phyloP scores from a whole-genome alignment of 164 flowering plant genomes.

The Umbilicus rupestris region DNA sequence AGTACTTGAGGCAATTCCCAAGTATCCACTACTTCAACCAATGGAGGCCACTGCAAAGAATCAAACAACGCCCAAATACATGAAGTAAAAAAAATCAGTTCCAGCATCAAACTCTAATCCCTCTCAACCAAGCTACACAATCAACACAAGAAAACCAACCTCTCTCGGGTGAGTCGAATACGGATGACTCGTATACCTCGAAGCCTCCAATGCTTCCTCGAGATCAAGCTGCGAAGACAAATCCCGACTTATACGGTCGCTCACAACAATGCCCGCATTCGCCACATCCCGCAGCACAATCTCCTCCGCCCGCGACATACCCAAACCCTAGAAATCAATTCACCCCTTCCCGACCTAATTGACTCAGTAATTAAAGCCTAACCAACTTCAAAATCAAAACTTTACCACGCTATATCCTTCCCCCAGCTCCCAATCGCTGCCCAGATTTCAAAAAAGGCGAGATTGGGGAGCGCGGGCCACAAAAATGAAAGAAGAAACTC shows the following conservation, averaged over 20 bases:
- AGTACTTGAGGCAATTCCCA: constrained; percentile 85
- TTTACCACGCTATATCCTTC: not conserved
- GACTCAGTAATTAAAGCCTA: too few species aligned
- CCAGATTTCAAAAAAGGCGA: not conserved
- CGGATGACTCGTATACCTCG: constrained; percentile 90
- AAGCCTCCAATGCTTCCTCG: constrained; percentile 89
- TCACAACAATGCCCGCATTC: constrained; percentile 69
- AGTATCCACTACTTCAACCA: constrained; percentile 78
- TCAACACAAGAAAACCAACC: constrained; percentile 25
- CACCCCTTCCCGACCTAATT: too few species aligned
- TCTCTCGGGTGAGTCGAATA: constrained; percentile 86
- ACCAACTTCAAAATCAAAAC: not conserved
- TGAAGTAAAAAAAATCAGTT: not conserved
- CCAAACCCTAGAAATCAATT: not conserved
- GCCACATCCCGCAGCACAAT: constrained; percentile 67
- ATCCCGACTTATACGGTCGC: constrained; percentile 74
- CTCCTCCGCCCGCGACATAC: constrained; percentile 74
- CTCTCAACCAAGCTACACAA: not conserved
- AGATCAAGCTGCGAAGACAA: constrained; percentile 63
- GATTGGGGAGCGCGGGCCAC: constrained; percentile 3
- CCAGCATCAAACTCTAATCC: not conserved
- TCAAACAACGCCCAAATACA: not conserved
- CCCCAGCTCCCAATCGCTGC: constrained; percentile 2
- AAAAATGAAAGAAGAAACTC: not conserved
- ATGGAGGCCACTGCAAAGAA: constrained; percentile 90